Base-by-base conservation (phyloP, 352 stramenopile species). In the Globisporangium okanoganense region DNA sequence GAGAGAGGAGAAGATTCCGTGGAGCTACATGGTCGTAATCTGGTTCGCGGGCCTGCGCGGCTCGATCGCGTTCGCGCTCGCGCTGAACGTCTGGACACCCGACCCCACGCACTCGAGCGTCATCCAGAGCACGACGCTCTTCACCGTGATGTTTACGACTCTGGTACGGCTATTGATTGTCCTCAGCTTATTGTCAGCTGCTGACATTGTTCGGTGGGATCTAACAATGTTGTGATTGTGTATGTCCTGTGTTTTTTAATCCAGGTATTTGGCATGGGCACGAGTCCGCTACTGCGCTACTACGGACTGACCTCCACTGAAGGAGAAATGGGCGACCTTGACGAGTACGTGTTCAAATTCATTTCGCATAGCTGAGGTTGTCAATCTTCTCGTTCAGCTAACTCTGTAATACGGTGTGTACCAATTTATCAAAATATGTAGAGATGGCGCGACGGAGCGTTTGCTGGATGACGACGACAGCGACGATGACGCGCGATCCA, bases 31-130 rank as follows among this genome's bases (percentile, higher is more conserved):
- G 82, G 78, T 88, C n/a, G 82, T 92, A 10, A 90, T 98, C 58
- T 98, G 88, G 87, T 97, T 97, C 67, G 86, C 88, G 38, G 94
- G 94, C 1, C 72, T 98, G 35, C 86, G 94, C 41, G 94, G 94
- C n/a, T 92, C 94, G 22, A 95, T 98, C 25, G 90, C 92, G 14
- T 98, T 97, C 66, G 88, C 90, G 14, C 80, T 95, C 10, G 82
- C 80, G 40, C 61, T 92, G 20, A 92, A 92, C 50, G 80, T 92
- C 7, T 87, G 70, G 50, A 84, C 80, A 5, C 71, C 75, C n/a
- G 38, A 85, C 75, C 22, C 51, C 48, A 73, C 70, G 22, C 78
- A 92, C 51, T 72, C 75, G 0, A 82, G 76, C 47, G 78, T 92
- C 22, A 92, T 92, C 54, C 79, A 92, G 58, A 88, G 78, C 61